Evolutionary conservation across 2,329 filamentous ascomycete genomes (phyloP).

Genomic region (Xylariaceae sp.): DNA sequence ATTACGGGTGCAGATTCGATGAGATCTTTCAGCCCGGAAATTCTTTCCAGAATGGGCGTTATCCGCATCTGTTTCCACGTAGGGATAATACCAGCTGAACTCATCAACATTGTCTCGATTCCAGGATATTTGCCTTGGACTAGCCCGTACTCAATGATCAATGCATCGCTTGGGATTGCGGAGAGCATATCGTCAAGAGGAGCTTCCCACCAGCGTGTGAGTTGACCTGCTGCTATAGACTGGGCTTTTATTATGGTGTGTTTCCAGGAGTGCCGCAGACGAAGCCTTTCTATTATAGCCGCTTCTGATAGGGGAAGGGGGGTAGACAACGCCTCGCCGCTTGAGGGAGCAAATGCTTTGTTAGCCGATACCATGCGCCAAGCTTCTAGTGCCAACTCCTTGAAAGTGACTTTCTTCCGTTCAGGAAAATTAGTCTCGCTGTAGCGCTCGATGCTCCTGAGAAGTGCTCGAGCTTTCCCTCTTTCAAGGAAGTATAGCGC

Average conservation of each 20-base stretch:
- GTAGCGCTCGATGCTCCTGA: slow-evolving; percentile 12
- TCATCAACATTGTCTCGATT: slow-evolving; percentile 10
- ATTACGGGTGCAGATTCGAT: slow-evolving; percentile 5
- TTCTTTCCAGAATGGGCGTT: slow-evolving; percentile 7
- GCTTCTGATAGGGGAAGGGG: slow-evolving; percentile 1
- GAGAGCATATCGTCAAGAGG: slow-evolving; percentile 7
- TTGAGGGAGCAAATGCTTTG: not conserved
- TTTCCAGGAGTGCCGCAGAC: slow-evolving; percentile 11
- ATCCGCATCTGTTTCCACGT: slow-evolving; percentile 11
- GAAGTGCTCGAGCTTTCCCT: slow-evolving; percentile 11
- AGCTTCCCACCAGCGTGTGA: slow-evolving; percentile 11
- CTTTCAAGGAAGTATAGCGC: slow-evolving; percentile 11
- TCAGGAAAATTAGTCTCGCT: slow-evolving; percentile 5
- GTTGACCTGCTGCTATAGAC: slow-evolving; percentile 7
- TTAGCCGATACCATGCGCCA: slow-evolving; percentile 6
- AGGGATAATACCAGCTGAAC: slow-evolving; percentile 3
- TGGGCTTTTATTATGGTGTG: slow-evolving; percentile 7
- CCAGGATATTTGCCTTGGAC: slow-evolving; percentile 13
- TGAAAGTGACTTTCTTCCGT: slow-evolving; percentile 7
- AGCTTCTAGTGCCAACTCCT: slow-evolving; percentile 7
- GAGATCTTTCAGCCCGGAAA: slow-evolving; percentile 7
- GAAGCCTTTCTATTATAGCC: slow-evolving; percentile 11
- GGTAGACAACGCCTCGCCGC: not conserved
- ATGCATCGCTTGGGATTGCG: slow-evolving; percentile 5
- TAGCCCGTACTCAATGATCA: slow-evolving; percentile 12